Base-by-base conservation (phyloP, 257 asterid species). In the Marsdenia floribunda region DNA sequence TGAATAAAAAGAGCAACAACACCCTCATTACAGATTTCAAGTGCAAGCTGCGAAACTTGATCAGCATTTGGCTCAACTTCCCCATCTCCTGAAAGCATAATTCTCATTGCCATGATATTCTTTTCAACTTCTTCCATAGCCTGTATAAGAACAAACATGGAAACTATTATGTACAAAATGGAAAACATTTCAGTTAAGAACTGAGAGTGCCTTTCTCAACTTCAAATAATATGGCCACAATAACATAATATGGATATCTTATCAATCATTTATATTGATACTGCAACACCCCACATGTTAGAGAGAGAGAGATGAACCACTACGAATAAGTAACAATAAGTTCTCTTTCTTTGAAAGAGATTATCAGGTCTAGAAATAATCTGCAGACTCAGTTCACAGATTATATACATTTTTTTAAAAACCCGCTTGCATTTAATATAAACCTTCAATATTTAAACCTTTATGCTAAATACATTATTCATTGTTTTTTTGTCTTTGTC, bases 41-140 rank as follows among this genome's bases (percentile, higher is more conserved):
- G 50, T 2, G 96, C 87, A 81, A 95, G 80, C 83, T 89, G 99
- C 52, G 83, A 76, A 80, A 90, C 85, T 85, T 90, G 96, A 66
- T 95, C 98, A 14, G 85, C 76, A 79, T 80, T 92, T 47, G 99
- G 97, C 83, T 92, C 98, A 57, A 80, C 82, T 76, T 95, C 99
- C 65, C 98, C 94, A 76, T 95, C 98, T 80, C 98, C 99, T 37
- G 87, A 84, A 77, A 95, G 85, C 97, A 92, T 92, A 76, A 84
- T 83, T 87, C 84, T 89, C 96, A 95, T 89, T 46, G 92, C n/a
- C 84, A 78, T 77, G 55, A 92, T 83, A 84, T 95, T 95, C 88
- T 92, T 95, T 88, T 95, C 99, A 78, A 91, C 99, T 82, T 95
- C 99, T 87, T 95, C 98, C 87, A 95, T 81, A 70, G 96, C 97